Evolutionary conservation across 139 green algal species (phyloP), one percentile per base, ranked within the genome.

Genomic region (Gonium pectorale): DNA sequence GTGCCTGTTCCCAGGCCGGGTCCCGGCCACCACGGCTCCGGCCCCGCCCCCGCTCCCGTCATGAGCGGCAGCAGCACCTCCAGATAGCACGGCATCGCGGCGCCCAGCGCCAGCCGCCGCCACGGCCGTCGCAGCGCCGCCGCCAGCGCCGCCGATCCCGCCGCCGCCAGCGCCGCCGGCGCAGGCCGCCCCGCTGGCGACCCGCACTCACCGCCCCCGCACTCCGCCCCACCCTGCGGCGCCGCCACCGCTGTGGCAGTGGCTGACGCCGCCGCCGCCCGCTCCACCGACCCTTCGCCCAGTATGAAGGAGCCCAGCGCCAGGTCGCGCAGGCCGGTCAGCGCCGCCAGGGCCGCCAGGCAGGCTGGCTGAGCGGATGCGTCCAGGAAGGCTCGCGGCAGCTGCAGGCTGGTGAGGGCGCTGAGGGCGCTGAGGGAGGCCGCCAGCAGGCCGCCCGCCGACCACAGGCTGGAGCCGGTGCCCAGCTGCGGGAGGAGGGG

Each of bases 41-140:
- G n/a, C n/a, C n/a, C n/a, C n/a, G n/a, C n/a, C n/a, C n/a, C 59
- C 6, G 6, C 59, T 4, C 13, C 46, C 11, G 54, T 9, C 51
- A 81, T 29, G 29, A 69, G 7, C 40, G 59, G 75, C 75, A 82
- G 75, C 38, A 82, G 59, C 9, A 7, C 17, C 75, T 71, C 75
- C 38, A 82, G 29, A n/a, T 82, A 82, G 56, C 75, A 82, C 13
- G 75, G 75, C 75, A 82, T 82, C 17, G 38, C 59, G 5, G 75
- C 75, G 22, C 59, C 75, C 59, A 82, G 56, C 31, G 75, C 75
- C 40, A 82, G 59, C 41, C 75, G 75, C 40, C 75, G 75, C 56
- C 59, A 82, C 7, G n/a, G 75, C 27, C 75, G 75, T 3, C 22
- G 27, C 27, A 77, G 43, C 49, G 70, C 43, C 44, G 15, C n/a